Conservation (phyloP, 2,329 filamentous ascomycete species). For the Verticillium dahliae region DNA sequence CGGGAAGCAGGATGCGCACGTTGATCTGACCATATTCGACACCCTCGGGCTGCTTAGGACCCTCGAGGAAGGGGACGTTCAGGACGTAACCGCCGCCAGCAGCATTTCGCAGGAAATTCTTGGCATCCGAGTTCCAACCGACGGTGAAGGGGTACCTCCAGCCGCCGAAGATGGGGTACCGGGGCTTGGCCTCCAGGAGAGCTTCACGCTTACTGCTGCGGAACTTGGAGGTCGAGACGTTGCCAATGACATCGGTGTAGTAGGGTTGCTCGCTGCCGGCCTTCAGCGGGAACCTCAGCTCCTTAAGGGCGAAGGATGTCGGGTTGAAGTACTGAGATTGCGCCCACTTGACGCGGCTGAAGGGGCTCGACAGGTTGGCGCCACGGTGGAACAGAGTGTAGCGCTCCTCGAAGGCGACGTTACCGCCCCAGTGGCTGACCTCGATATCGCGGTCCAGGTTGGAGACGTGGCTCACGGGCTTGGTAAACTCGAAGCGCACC, state of each 20-base stretch:
- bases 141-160: slow-evolving; percentile 98
- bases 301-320: slow-evolving; percentile 71
- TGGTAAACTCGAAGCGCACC: slow-evolving; percentile 92
- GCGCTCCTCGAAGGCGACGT: slow-evolving; percentile 88
- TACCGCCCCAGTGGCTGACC: slow-evolving; percentile 96
- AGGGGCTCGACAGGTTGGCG: slow-evolving; percentile 67
- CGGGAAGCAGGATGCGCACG: slow-evolving; percentile 79
- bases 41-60: slow-evolving; percentile 79
- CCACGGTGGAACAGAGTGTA: slow-evolving; percentile 85
- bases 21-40: slow-evolving; percentile 78
- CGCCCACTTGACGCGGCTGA: slow-evolving; percentile 72
- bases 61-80: slow-evolving; percentile 88
- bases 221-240: slow-evolving; percentile 91
- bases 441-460: slow-evolving; percentile 85
- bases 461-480: slow-evolving; percentile 75
- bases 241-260: slow-evolving; percentile 93
- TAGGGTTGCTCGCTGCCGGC: slow-evolving; percentile 81
- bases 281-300: slow-evolving; percentile 72
- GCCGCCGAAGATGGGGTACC: slow-evolving; percentile 93
- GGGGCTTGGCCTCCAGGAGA: slow-evolving; percentile 82
- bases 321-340: slow-evolving; percentile 69
- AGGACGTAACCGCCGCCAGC: slow-evolving; percentile 64
- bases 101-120: slow-evolving; percentile 64
- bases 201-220: slow-evolving; percentile 70
- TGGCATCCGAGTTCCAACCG: slow-evolving; percentile 87